Conservation (phyloP, 495 filamentous ascomycete genomes). For the Daldinia bambusicola region DNA sequence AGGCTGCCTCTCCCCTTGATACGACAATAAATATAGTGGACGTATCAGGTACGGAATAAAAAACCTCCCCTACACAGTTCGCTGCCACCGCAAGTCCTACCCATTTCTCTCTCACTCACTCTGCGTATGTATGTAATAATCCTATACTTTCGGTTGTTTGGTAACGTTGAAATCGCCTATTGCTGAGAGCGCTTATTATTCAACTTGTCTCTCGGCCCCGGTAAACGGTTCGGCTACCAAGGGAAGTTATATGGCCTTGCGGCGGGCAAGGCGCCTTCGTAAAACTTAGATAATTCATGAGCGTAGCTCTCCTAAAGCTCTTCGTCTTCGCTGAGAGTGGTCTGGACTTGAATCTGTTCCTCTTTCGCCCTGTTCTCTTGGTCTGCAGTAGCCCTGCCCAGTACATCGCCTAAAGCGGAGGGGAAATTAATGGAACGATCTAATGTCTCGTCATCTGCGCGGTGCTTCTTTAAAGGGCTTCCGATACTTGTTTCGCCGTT, state of each 20-base stretch:
- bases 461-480: slow-evolving; percentile 85
- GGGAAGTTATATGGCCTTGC: background rate
- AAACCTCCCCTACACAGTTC: slow-evolving; percentile 3
- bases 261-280: background rate
- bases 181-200: slow-evolving; percentile 2
- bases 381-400: slow-evolving; percentile 56
- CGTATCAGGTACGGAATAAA: background rate
- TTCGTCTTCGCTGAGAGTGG: slow-evolving; percentile 54
- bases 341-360: slow-evolving; percentile 36
- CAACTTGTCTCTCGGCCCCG: background rate
- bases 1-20: background rate
- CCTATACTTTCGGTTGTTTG: background rate
- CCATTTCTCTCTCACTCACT: background rate
- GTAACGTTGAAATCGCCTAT: background rate
- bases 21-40: background rate
- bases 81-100: background rate
- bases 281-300: background rate
- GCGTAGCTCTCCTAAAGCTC: slow-evolving; percentile 48
- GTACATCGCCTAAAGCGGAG: slow-evolving; percentile 56
- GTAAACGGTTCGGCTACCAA: background rate
- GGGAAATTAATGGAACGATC: slow-evolving; percentile 60
- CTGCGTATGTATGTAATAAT: background rate
- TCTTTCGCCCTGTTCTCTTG: slow-evolving; percentile 51
- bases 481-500: slow-evolving; percentile 69
- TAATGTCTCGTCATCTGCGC: slow-evolving; percentile 70